phyloP scores from a whole-genome alignment of 2,329 filamentous ascomycete genomes.

The Trichoderma citrinoviride region DNA sequence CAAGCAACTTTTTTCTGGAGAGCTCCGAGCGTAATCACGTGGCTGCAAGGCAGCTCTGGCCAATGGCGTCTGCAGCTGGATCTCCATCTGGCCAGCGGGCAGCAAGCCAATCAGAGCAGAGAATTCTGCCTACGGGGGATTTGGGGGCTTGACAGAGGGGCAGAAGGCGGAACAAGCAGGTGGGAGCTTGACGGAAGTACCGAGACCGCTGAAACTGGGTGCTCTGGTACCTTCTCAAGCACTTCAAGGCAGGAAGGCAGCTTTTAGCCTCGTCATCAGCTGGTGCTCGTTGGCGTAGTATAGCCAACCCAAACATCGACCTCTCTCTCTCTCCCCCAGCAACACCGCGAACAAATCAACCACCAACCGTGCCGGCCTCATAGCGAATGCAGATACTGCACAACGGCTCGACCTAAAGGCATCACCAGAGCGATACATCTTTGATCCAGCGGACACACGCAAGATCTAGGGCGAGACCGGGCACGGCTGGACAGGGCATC shows the following conservation, averaged over 20 bases:
- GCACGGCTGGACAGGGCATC: constrained; percentile 1
- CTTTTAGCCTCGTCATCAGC: constrained; percentile 57
- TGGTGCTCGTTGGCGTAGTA: constrained; percentile 23
- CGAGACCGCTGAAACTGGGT: neutral
- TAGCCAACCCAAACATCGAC: constrained; percentile 5
- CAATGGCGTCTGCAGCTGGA: constrained; percentile 11
- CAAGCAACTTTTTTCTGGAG: constrained; percentile 26
- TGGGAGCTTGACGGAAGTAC: constrained; percentile 24
- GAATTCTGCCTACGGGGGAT: constrained; percentile 21
- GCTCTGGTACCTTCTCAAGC: neutral
- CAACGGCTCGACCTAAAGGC: neutral
- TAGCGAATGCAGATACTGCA: neutral
- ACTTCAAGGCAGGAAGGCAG: constrained; percentile 50
- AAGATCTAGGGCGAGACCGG: constrained; percentile 5
- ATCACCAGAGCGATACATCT: neutral
- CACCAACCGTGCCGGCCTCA: neutral
- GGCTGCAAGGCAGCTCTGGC: constrained; percentile 25
- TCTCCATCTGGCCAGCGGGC: constrained; percentile 14
- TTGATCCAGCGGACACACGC: neutral
- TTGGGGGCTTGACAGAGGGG: constrained; percentile 1
- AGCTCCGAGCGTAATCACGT: constrained; percentile 29
- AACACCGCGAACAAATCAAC: neutral
- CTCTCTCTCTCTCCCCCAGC: neutral
- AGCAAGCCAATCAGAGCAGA: constrained; percentile 30
- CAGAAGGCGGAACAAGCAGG: neutral